Conservation (phyloP, 2,329 filamentous ascomycete genomes). For the Ophiocordyceps australis region DNA sequence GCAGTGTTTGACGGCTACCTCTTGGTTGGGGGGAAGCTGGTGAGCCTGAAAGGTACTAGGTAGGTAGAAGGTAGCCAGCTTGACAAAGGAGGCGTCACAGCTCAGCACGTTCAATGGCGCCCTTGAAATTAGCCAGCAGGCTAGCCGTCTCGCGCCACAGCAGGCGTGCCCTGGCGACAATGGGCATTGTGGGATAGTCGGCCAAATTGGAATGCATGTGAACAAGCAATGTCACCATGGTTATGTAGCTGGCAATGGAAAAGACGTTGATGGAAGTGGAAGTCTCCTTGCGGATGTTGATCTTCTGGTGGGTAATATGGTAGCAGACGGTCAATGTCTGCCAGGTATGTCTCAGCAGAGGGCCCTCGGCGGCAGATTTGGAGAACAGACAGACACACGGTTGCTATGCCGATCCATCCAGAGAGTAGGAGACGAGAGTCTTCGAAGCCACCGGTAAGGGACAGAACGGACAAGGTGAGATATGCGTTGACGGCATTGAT, state of each 20-base stretch:
- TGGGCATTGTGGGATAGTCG: conserved; percentile 41
- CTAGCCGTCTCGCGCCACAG: conserved; percentile 16
- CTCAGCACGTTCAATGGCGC: conserved; percentile 12
- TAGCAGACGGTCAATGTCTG: conserved; percentile 58
- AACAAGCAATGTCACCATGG: conserved; percentile 49
- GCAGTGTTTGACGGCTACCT: too few species aligned
- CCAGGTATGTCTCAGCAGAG: background rate
- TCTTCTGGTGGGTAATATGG: conserved; percentile 60
- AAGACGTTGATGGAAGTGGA: conserved; percentile 62
- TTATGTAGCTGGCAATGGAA: conserved; percentile 58
- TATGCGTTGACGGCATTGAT: conserved; percentile 61
- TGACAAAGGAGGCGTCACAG: conserved; percentile 5
- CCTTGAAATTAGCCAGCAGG: conserved; percentile 10
- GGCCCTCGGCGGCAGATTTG: background rate
- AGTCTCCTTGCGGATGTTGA: conserved; percentile 65
- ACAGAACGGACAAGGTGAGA: conserved; percentile 53
- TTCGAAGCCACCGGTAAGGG: conserved; percentile 49
- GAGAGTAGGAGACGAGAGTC: conserved; percentile 55
- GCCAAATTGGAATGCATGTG: conserved; percentile 46
- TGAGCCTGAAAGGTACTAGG: too few species aligned
- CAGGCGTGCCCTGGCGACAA: conserved; percentile 22
- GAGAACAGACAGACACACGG: conserved; percentile 28
- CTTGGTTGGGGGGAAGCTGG: too few species aligned
- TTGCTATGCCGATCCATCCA: conserved; percentile 63
- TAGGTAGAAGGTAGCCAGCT: too few species aligned